These are phyloP conservation scores for Phellinidium pouzarii DNA, from an alignment of 1,284 basidiomycete genomes.

Conservation along the genomic window DNA sequence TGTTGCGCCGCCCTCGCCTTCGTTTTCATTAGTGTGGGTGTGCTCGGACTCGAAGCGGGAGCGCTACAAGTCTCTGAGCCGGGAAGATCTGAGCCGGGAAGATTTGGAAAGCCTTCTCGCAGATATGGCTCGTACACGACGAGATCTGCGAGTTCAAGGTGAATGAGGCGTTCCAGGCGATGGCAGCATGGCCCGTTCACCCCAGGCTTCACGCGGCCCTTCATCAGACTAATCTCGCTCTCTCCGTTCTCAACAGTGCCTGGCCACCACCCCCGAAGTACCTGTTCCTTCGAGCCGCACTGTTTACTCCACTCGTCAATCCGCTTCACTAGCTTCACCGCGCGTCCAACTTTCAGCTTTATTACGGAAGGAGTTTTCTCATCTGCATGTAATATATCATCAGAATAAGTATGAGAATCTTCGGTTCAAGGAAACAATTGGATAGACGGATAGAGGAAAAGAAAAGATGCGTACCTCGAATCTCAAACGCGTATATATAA, in stretches of 20 bases:
- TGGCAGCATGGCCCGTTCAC: slow-evolving; percentile 41
- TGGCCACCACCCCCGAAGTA: slow-evolving; percentile 49
- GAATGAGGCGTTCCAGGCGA: slow-evolving; percentile 60
- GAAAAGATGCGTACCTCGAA: slow-evolving; percentile 42
- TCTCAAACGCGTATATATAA: slow-evolving; percentile 75
- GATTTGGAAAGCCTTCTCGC: slow-evolving; percentile 37
- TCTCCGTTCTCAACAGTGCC: slow-evolving; percentile 31
- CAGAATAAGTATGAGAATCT: not conserved
- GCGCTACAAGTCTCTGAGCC: not conserved
- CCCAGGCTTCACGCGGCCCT: slow-evolving; percentile 43
- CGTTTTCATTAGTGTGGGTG: not conserved
- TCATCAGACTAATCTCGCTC: slow-evolving; percentile 31
- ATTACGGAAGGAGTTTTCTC: slow-evolving; percentile 28
- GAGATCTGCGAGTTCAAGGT: slow-evolving; percentile 68
- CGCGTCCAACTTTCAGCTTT: slow-evolving; percentile 47
- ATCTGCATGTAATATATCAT: slow-evolving; percentile 27
- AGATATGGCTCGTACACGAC: slow-evolving; percentile 51
- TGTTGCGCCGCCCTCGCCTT: not conserved
- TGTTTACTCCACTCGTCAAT: slow-evolving; percentile 73
- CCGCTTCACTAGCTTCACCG: slow-evolving; percentile 40
- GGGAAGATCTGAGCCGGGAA: not conserved
- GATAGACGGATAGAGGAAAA: not conserved
- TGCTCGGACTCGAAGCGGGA: not conserved
- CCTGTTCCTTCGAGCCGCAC: slow-evolving; percentile 43
- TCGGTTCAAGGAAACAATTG: not conserved